phyloP scores from a whole-genome alignment of 2,329 filamentous ascomycete species.

The Onygenales sp. region DNA sequence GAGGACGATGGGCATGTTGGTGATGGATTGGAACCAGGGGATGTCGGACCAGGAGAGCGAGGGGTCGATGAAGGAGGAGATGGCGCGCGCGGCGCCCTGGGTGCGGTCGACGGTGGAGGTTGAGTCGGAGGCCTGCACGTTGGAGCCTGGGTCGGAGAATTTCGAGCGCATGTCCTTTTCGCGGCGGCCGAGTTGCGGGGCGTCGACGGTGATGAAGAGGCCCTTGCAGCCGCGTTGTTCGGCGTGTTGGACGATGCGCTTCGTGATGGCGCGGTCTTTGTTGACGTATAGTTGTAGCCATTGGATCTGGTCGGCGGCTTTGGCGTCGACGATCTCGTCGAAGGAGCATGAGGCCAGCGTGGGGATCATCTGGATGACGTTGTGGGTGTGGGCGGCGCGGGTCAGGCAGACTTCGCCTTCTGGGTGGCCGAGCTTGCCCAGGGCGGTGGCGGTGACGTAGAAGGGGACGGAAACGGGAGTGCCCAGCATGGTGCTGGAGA shows the following conservation, averaged over 20 bases:
- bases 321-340: conserved; percentile 90
- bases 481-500: conserved; percentile 88
- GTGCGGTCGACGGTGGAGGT: conserved; percentile 63
- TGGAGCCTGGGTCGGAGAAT: conserved; percentile 72
- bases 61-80: conserved; percentile 95
- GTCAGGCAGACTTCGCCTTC: conserved; percentile 93
- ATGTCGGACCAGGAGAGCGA: conserved; percentile 89
- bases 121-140: conserved; percentile 62
- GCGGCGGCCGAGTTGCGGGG: conserved; percentile 83
- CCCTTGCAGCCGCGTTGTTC: conserved; percentile 87
- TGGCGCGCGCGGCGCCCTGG: conserved; percentile 88
- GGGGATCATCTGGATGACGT: conserved; percentile 96
- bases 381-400: conserved; percentile 70
- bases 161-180: conserved; percentile 98
- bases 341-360: conserved; percentile 95
- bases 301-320: conserved; percentile 69
- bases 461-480: conserved; percentile 76
- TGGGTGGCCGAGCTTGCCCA: conserved; percentile 87
- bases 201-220: conserved; percentile 97
- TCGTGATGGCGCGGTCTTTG: conserved; percentile 84
- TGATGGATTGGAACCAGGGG: conserved; percentile 83
- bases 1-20: conserved; percentile 62
- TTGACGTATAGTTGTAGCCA: conserved; percentile 98
- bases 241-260: conserved; percentile 82
- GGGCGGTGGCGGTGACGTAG: conserved; percentile 91